Evolutionary conservation across 2,329 filamentous ascomycete genomes (phyloP).

Genomic region (Akanthomyces dipterigenus): DNA sequence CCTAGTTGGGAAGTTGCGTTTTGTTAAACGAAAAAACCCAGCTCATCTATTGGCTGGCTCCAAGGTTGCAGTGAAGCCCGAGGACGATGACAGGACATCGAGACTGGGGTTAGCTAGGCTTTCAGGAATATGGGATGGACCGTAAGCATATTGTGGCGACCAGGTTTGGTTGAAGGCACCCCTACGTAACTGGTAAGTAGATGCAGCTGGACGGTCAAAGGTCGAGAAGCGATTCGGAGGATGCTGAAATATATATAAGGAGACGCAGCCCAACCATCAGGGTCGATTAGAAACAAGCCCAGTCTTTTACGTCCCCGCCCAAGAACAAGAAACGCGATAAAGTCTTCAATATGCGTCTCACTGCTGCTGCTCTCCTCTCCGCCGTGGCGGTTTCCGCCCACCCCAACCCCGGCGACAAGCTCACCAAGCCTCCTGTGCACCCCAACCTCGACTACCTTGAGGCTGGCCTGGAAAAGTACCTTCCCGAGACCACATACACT

Average conservation of each 20-base stretch:
- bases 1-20: neutral
- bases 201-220: neutral
- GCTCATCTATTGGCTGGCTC: neutral
- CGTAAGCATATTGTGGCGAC: neutral
- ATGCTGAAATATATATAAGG: neutral
- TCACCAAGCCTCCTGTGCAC: constrained; percentile 6
- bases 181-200: too few relatives aligned
- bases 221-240: neutral
- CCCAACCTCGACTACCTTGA: constrained; percentile 8
- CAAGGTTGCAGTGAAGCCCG: neutral
- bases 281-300: neutral
- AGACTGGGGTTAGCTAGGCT: neutral
- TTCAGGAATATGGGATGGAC: neutral
- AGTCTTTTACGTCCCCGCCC: neutral
- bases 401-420: neutral
- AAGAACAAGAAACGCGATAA: neutral
- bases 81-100: neutral
- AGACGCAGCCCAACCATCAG: neutral
- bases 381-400: constrained; percentile 7
- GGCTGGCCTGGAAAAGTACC: neutral
- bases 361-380: constrained; percentile 1
- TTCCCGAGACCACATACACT: constrained; percentile 5
- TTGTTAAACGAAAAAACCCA: neutral
- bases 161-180: too few relatives aligned
- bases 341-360: constrained; percentile 3